Percentiles rank a stretch among this genome's conserved stretches.
phyloP scores from a whole-genome alignment of 75 land plant genomes.

The Pseudotsuga menziesii region DNA sequence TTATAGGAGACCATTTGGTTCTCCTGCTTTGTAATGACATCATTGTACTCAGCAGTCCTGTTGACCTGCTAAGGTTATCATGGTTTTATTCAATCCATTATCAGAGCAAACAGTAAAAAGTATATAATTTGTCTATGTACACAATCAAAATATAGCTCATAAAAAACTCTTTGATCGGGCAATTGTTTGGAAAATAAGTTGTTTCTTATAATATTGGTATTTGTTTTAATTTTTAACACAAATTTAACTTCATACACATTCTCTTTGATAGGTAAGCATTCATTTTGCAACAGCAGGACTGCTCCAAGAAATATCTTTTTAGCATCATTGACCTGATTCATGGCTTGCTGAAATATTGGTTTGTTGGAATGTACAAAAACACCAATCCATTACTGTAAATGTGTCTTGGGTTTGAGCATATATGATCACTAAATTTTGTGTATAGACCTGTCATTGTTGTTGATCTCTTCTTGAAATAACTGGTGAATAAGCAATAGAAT shows the following conservation, averaged over 20 bases:
- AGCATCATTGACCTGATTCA: background rate
- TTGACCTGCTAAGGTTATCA: too few species aligned
- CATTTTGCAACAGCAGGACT: too few species aligned
- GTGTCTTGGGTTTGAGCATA: background rate
- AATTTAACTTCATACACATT: background rate
- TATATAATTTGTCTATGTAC: background rate
- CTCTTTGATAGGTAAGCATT: background rate
- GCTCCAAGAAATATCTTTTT: too few species aligned
- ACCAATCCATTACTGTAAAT: background rate
- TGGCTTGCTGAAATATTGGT: background rate
- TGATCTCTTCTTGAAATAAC: background rate
- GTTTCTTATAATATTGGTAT: background rate
- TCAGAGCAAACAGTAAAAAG: background rate
- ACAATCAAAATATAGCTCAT: background rate
- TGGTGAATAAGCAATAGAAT: background rate
- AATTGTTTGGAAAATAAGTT: background rate
- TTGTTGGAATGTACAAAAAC: background rate
- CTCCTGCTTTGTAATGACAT: too few species aligned
- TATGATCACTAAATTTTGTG: background rate
- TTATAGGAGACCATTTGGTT: too few species aligned
- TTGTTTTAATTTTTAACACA: background rate
- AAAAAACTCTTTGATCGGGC: background rate
- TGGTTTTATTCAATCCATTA: background rate
- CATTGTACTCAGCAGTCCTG: too few species aligned
- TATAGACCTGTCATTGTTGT: constrained; percentile 1